phyloP scores from a whole-genome alignment of 106 monocot genomes.

The Phalaenopsis equestris region DNA sequence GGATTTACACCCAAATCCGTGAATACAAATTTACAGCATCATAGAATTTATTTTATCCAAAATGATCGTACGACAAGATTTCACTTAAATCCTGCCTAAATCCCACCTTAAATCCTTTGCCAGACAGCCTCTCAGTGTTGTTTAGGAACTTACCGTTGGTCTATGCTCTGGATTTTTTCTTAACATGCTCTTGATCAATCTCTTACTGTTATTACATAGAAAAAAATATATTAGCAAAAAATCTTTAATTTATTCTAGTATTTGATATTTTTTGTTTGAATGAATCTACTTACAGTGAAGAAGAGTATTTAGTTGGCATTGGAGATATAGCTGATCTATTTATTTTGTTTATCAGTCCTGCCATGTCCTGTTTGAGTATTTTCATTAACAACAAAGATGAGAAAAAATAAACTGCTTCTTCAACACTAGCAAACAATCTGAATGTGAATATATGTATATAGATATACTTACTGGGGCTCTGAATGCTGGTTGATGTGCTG shows the following conservation, averaged over 20 bases:
- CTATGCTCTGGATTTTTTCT: constrained; percentile 94
- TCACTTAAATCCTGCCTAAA: too few species aligned
- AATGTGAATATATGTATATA: not conserved
- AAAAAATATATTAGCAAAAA: not conserved
- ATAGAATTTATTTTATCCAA: too few species aligned
- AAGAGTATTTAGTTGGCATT: constrained; percentile 65
- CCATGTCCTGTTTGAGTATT: constrained; percentile 53
- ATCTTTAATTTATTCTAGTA: not conserved
- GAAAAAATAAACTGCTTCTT: not conserved
- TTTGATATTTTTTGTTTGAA: not conserved
- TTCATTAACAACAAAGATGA: constrained; percentile 4
- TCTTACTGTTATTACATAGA: constrained; percentile 38
- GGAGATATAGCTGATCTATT: constrained; percentile 79
- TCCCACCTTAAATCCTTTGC: too few species aligned
- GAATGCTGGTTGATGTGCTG: constrained; percentile 68
- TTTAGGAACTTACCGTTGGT: constrained; percentile 59
- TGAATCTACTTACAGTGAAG: constrained; percentile 42
- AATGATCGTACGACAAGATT: too few species aligned
- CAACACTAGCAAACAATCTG: not conserved
- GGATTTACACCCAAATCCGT: too few species aligned
- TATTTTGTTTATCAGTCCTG: constrained; percentile 79
- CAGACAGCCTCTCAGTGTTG: not conserved
- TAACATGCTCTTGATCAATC: constrained; percentile 81
- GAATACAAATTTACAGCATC: too few species aligned
- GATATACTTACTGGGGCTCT: constrained; percentile 41